A percentile compares a stretch with the other conserved stretches of the same genome.
phyloP scores from a whole-genome alignment of 345 rosid genomes.

The Citrus maxima region DNA sequence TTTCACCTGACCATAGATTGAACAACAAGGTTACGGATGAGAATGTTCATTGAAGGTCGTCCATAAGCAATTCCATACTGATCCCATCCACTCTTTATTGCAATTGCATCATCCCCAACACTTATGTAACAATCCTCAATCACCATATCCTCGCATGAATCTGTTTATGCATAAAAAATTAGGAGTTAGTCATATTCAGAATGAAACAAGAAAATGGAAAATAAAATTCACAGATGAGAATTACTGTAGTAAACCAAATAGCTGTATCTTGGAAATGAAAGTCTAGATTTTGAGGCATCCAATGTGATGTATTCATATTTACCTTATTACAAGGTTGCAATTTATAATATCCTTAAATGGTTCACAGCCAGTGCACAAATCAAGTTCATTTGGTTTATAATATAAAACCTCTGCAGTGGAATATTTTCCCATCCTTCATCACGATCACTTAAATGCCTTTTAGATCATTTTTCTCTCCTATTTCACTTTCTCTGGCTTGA shows the following conservation, averaged over 20 bases:
- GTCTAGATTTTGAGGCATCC: background rate
- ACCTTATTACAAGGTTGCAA: background rate
- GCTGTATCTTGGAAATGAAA: background rate
- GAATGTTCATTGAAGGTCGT: constrained; percentile 74
- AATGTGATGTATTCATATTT: background rate
- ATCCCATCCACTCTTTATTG: constrained; percentile 99
- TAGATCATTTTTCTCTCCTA: background rate
- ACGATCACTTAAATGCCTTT: background rate
- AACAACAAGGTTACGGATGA: constrained; percentile 77
- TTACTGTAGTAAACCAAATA: constrained; percentile 7
- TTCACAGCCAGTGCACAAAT: background rate
- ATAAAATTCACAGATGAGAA: constrained; percentile 6
- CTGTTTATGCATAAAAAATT: constrained; percentile 31
- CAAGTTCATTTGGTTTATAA: background rate
- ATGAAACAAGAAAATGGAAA: constrained; percentile 1
- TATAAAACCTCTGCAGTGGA: background rate
- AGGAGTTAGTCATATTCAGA: background rate
- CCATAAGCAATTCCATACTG: constrained; percentile 91
- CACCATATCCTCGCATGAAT: constrained; percentile 93
- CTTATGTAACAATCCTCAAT: constrained; percentile 96
- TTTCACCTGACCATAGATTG: constrained; percentile 93
- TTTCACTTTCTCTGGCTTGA: background rate
- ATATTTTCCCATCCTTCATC: background rate
- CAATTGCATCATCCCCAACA: constrained; percentile 93
- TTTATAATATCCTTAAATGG: background rate